phyloP scores from a whole-genome alignment of 2,329 filamentous ascomycete species.

The Endothia cerciana region DNA sequence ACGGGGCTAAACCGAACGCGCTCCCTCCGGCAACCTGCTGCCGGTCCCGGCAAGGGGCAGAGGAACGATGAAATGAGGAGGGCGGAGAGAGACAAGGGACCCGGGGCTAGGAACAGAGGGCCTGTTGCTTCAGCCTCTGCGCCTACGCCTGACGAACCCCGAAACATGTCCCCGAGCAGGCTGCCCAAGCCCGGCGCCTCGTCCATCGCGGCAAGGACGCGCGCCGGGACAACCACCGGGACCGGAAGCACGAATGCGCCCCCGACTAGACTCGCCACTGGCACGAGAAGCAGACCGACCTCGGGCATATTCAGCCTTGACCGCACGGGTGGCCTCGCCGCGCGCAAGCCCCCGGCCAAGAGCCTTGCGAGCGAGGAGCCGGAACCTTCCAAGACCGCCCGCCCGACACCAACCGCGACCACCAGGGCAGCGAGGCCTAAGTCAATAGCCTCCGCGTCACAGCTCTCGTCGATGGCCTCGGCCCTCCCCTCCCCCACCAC shows the following conservation, averaged over 20 bases:
- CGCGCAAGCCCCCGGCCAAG: conserved; percentile 34
- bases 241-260: not conserved
- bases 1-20: conserved; percentile 24
- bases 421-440: conserved; percentile 28
- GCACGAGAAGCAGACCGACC: conserved; percentile 29
- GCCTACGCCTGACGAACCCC: not conserved
- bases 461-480: conserved; percentile 23
- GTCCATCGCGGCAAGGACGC: conserved; percentile 33
- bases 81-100: not conserved
- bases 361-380: conserved; percentile 11
- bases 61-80: conserved; percentile 20
- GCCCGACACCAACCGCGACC: conserved; percentile 30
- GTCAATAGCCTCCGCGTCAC: conserved; percentile 29
- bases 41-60: conserved; percentile 18
- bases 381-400: conserved; percentile 13
- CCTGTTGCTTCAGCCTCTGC: conserved; percentile 7
- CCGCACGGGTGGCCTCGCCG: conserved; percentile 23
- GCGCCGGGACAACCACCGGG: conserved; percentile 14
- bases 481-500: conserved; percentile 37
- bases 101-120: conserved; percentile 6
- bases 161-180: conserved; percentile 53
- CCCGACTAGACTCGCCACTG: conserved; percentile 4
- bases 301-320: conserved; percentile 33
- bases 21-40: conserved; percentile 25
- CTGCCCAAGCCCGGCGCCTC: conserved; percentile 52